phyloP scores from a whole-genome alignment of 352 stramenopile species.

The Phytopythium montanum region DNA sequence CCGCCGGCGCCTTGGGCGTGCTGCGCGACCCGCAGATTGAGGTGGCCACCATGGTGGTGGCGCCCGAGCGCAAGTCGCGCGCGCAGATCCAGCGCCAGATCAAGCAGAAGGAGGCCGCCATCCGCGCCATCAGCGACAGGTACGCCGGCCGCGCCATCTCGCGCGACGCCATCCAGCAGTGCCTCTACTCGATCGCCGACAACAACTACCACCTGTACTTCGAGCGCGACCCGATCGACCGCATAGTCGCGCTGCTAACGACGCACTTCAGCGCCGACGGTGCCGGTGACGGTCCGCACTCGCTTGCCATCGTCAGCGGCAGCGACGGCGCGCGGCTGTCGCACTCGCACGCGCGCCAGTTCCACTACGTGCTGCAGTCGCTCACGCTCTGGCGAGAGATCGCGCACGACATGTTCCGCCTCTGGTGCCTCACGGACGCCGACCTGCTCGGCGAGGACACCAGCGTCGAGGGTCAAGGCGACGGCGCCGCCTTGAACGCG shows the following conservation, averaged over 20 bases:
- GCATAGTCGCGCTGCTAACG: conserved; percentile 90
- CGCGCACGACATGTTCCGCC: conserved; percentile 94
- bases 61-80: conserved; percentile 87
- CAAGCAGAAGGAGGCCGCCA: conserved; percentile 90
- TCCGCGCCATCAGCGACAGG: conserved; percentile 81
- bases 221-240: conserved; percentile 95
- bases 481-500: neutral
- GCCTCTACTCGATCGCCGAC: conserved; percentile 95
- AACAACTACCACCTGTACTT: conserved; percentile 98
- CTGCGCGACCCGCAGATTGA: conserved; percentile 88
- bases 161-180: conserved; percentile 91
- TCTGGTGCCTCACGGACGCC: conserved; percentile 95
- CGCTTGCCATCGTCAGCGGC: conserved; percentile 91
- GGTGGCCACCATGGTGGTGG: conserved; percentile 93
- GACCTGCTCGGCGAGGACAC: conserved; percentile 80
- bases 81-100: conserved; percentile 91
- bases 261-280: conserved; percentile 84
- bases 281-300: conserved; percentile 67
- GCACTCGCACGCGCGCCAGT: conserved; percentile 94
- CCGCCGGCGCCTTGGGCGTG: conserved; percentile 63
- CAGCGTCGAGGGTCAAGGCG: conserved; percentile 15
- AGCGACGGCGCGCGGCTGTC: conserved; percentile 92
- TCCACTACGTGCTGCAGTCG: conserved; percentile 95
- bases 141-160: conserved; percentile 50
- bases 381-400: conserved; percentile 96